Percentiles rank a stretch among this genome's conserved stretches.
These are phyloP conservation scores for Ophiostoma novo-ulmi DNA, from an alignment of 2,329 filamentous ascomycete species.

Conservation along the genomic window DNA sequence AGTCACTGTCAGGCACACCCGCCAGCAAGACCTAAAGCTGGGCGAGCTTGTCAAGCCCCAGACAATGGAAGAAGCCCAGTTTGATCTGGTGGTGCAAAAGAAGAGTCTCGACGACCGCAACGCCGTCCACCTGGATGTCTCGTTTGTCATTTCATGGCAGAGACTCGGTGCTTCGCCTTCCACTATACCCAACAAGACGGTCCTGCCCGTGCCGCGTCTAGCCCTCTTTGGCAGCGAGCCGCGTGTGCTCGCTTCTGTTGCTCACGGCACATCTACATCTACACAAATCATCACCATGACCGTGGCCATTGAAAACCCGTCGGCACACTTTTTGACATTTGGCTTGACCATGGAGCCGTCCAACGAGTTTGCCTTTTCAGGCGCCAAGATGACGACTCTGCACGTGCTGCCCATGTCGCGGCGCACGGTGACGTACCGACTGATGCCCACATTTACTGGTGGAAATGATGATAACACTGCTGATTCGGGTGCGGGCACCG, in stretches of 20 bases:
- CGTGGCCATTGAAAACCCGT: constrained; percentile 83
- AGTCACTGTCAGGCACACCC: constrained; percentile 52
- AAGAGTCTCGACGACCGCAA: constrained; percentile 74
- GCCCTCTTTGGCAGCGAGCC: constrained; percentile 79
- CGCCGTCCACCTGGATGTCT: constrained; percentile 67
- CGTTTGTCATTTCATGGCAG: constrained; percentile 72
- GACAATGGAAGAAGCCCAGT: constrained; percentile 65
- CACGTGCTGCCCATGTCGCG: constrained; percentile 79
- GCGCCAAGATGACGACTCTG: constrained; percentile 72
- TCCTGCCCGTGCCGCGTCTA: constrained; percentile 72
- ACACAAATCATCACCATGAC: constrained; percentile 36
- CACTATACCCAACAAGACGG: constrained; percentile 53
- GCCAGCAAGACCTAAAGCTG: constrained; percentile 34
- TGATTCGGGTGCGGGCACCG: neutral
- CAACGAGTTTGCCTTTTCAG: constrained; percentile 89
- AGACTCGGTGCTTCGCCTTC: constrained; percentile 39
- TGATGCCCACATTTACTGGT: constrained; percentile 63
- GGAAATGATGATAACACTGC: constrained; percentile 16
- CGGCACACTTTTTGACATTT: constrained; percentile 90
- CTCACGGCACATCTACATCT: constrained; percentile 34
- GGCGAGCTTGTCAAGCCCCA: constrained; percentile 52
- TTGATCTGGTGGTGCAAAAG: constrained; percentile 71
- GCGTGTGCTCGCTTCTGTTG: constrained; percentile 64
- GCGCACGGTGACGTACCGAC: constrained; percentile 64
- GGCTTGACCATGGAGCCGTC: constrained; percentile 86